A percentile compares a stretch with the other conserved stretches of the same genome.
phyloP scores from a whole-genome alignment of 805 yeast genomes.

The Ogataea saltuana region DNA sequence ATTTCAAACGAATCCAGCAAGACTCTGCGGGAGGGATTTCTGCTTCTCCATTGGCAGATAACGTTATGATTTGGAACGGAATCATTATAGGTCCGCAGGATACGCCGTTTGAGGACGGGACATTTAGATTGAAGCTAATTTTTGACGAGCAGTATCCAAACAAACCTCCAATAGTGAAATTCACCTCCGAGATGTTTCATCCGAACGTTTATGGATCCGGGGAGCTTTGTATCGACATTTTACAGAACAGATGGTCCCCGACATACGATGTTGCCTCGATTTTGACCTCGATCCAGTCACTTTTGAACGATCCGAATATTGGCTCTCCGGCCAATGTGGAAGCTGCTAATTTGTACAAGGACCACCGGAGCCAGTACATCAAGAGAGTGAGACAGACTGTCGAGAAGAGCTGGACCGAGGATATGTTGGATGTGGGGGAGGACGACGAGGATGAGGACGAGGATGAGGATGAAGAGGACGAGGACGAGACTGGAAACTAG shows the following conservation, averaged over 20 bases:
- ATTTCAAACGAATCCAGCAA: constrained; percentile 96
- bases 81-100: constrained; percentile 97
- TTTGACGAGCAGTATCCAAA: constrained; percentile 98
- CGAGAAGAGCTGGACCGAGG: constrained; percentile 91
- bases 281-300: constrained; percentile 86
- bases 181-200: constrained; percentile 93
- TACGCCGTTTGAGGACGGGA: constrained; percentile 98
- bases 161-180: constrained; percentile 92
- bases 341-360: constrained; percentile 93
- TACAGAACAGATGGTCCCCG: constrained; percentile 98
- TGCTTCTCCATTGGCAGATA: constrained; percentile 95
- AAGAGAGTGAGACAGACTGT: constrained; percentile 94
- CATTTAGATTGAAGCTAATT: constrained; percentile 80
- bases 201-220: constrained; percentile 97
- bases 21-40: constrained; percentile 98
- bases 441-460: constrained; percentile 40
- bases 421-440: constrained; percentile 59
- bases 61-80: constrained; percentile 98
- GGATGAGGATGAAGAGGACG: constrained; percentile 23
- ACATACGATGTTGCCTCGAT: constrained; percentile 97
- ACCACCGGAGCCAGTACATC: constrained; percentile 89
- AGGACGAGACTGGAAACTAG: constrained; percentile 16
- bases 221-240: constrained; percentile 90
- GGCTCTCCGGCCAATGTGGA: constrained; percentile 97
- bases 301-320: constrained; percentile 94